A percentile compares a stretch with the other conserved stretches of the same genome.
phyloP scores from a whole-genome alignment of 2,329 filamentous ascomycete species.

The Metarhizium sp. region DNA sequence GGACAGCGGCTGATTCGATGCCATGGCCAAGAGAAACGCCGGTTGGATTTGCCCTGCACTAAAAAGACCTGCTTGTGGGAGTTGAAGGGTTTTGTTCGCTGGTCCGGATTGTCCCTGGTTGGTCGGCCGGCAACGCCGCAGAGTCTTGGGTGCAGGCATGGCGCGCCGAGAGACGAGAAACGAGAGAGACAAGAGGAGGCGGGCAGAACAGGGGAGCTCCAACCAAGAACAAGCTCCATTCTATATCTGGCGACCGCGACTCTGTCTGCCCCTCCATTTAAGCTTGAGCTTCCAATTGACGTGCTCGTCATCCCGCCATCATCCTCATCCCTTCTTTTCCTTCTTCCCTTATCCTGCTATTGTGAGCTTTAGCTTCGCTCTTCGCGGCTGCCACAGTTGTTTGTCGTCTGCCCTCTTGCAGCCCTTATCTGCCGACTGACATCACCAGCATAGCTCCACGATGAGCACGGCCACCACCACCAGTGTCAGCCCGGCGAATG shows the following conservation, averaged over 20 bases:
- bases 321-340: not conserved
- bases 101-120: not conserved
- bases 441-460: not conserved
- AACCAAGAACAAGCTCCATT: no score
- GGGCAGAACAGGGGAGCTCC: no score
- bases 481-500: slow-evolving; percentile 21
- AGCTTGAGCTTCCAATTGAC: not conserved
- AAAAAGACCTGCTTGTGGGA: not conserved
- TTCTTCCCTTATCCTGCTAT: not conserved
- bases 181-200: no score
- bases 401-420: not conserved
- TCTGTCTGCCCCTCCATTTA: not conserved
- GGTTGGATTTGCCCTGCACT: not conserved
- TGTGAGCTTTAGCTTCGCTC: not conserved
- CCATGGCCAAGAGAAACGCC: not conserved
- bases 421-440: not conserved
- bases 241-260: not conserved
- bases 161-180: no score
- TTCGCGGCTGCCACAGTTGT: not conserved
- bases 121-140: not conserved
- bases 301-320: slow-evolving; percentile 1
- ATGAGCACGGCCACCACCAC: slow-evolving; percentile 35
- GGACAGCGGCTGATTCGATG: not conserved
- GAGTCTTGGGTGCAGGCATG: no score
- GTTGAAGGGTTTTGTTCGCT: not conserved